These are phyloP conservation scores for Russula olivacea DNA, from an alignment of 768 basidiomycete species.

Conservation along the genomic window DNA sequence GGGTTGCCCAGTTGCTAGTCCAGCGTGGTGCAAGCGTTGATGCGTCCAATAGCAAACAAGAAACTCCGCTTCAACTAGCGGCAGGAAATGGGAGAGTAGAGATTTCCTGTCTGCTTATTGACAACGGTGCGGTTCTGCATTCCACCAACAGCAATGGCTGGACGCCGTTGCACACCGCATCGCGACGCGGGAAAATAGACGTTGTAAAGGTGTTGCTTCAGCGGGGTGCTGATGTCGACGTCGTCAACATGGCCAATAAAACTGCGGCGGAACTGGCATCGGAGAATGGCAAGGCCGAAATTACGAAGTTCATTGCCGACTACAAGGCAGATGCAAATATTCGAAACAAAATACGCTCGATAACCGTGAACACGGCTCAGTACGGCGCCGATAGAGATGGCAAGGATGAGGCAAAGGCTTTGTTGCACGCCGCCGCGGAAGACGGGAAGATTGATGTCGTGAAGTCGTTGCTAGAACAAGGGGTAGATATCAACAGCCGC, in stretches of 20 bases:
- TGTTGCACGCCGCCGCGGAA: slow-evolving; percentile 1
- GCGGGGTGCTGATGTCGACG: neutral
- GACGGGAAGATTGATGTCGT: neutral
- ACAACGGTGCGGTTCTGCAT: slow-evolving; percentile 2
- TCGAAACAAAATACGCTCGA: neutral
- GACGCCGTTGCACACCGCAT: neutral
- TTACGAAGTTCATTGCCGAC: neutral
- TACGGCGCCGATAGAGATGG: neutral
- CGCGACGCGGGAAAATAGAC: neutral
- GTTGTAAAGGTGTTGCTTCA: neutral
- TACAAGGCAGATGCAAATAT: neutral
- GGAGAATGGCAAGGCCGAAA: neutral
- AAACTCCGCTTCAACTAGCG: slow-evolving; percentile 5
- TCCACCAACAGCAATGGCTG: neutral
- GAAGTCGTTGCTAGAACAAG: neutral
- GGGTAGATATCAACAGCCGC: neutral
- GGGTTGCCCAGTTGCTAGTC: neutral
- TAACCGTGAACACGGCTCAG: neutral
- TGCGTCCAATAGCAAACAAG: neutral
- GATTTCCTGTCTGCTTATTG: neutral
- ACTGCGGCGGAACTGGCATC: neutral
- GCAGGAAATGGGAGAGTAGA: neutral
- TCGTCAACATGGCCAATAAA: neutral
- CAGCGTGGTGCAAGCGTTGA: neutral
- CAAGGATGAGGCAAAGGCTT: too few species aligned